These are phyloP conservation scores for Dryas alaskensis DNA, from an alignment of 306 rosid species.

Conservation along the genomic window DNA sequence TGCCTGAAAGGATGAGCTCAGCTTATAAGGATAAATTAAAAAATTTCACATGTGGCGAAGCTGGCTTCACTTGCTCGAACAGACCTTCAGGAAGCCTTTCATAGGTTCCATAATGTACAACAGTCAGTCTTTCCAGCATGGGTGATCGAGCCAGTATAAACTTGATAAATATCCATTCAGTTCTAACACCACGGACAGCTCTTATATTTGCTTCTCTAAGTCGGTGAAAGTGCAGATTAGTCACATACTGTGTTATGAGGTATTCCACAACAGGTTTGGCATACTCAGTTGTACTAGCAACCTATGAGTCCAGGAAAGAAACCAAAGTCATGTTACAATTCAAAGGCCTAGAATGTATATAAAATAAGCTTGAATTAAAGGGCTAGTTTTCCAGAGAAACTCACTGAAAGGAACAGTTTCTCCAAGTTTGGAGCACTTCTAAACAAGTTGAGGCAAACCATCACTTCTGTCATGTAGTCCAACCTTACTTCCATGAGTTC, in stretches of 20 bases:
- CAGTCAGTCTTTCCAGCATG: conserved; percentile 10
- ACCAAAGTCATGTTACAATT: not conserved
- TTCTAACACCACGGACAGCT: not conserved
- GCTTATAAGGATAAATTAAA: conserved; percentile 1
- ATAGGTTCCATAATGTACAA: not conserved
- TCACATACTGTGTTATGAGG: not conserved
- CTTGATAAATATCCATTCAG: conserved; percentile 3
- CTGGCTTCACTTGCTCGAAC: not conserved
- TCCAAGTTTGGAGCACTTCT: conserved; percentile 33
- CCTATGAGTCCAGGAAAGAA: not conserved
- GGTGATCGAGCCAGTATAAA: conserved; percentile 20
- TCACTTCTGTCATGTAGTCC: conserved; percentile 1
- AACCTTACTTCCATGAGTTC: conserved; percentile 18
- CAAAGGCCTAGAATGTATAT: not conserved
- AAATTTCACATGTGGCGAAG: conserved; percentile 16
- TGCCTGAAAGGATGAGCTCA: not conserved
- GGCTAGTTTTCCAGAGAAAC: conserved; percentile 6
- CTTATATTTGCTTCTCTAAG: conserved; percentile 22
- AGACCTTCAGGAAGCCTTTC: not conserved
- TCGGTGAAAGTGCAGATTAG: not conserved
- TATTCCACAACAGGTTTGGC: not conserved
- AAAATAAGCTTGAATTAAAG: not conserved
- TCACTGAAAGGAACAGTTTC: conserved; percentile 26
- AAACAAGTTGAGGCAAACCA: conserved; percentile 16
- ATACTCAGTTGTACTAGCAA: not conserved